phyloP scores from a whole-genome alignment of 1,284 basidiomycete genomes.

The Entoloma clypeatum region DNA sequence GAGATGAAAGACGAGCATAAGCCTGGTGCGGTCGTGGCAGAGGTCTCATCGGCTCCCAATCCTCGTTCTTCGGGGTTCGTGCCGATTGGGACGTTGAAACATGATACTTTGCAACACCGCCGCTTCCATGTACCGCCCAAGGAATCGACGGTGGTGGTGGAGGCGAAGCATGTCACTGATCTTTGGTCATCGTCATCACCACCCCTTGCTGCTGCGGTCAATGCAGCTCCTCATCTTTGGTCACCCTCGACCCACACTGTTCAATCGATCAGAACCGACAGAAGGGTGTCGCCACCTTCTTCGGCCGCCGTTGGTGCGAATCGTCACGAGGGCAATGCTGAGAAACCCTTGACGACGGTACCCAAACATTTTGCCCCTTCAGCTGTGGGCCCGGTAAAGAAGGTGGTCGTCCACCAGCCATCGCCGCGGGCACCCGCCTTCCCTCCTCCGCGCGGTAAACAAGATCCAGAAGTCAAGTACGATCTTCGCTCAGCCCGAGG shows the following conservation, averaged over 20 bases:
- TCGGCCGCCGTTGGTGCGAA: conserved; percentile 15
- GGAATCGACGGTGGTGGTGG: conserved; percentile 31
- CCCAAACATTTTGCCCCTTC: not conserved
- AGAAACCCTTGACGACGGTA: conserved; percentile 3
- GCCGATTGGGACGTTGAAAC: conserved; percentile 52
- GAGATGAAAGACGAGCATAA: not conserved
- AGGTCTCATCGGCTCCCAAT: conserved; percentile 45
- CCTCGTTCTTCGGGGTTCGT: conserved; percentile 73
- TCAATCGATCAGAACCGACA: conserved; percentile 31
- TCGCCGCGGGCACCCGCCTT: conserved; percentile 32
- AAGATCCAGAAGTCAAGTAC: conserved; percentile 60
- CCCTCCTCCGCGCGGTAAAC: conserved; percentile 25
- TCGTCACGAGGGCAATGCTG: conserved; percentile 15
- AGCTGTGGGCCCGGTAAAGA: conserved; percentile 4
- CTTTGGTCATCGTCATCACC: conserved; percentile 30
- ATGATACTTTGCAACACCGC: conserved; percentile 30
- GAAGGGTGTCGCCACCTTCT: conserved; percentile 35
- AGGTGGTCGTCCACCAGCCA: conserved; percentile 14
- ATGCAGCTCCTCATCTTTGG: conserved; percentile 8
- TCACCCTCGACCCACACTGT: conserved; percentile 17
- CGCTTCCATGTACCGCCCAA: conserved; percentile 18
- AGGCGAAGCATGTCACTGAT: conserved; percentile 35
- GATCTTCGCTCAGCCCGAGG: conserved; percentile 75
- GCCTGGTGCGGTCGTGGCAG: conserved; percentile 15
- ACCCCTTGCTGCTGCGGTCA: conserved; percentile 5